These are phyloP conservation scores for Nicotiana tomentosiformis DNA, from an alignment of 257 asterid species.

Conservation along the genomic window DNA sequence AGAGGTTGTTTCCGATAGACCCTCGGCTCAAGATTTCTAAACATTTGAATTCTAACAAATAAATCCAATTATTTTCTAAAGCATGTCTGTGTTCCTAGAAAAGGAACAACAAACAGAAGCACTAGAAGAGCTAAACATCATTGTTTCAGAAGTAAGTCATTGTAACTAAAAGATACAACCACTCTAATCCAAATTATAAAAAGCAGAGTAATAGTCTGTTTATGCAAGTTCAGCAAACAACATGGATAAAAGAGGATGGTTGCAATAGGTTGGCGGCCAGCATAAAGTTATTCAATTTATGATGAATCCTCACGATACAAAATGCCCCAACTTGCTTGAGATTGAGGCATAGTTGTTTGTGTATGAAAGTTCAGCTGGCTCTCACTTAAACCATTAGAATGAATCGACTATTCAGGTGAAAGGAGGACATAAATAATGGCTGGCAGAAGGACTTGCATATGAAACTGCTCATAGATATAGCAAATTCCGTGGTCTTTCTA, in stretches of 20 bases:
- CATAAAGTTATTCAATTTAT: background rate
- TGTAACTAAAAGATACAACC: background rate
- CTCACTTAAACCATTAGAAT: background rate
- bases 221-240: background rate
- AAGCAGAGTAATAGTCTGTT: background rate
- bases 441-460: background rate
- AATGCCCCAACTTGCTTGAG: background rate
- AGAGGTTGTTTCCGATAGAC: no score
- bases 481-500: background rate
- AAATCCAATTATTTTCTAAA: background rate
- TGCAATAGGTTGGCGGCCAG: background rate
- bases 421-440: background rate
- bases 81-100: background rate
- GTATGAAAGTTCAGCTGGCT: background rate
- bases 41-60: background rate
- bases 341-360: background rate
- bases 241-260: background rate
- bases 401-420: background rate
- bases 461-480: background rate
- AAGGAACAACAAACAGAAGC: background rate
- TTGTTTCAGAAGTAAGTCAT: background rate
- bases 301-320: background rate
- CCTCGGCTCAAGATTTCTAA: background rate
- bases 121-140: background rate
- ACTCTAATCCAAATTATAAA: background rate